Percentiles rank a stretch among this genome's conserved stretches.
These are phyloP conservation scores for Saccharomycopsis phalli DNA, from an alignment of 1,139 yeast genomes.

Conservation along the genomic window DNA sequence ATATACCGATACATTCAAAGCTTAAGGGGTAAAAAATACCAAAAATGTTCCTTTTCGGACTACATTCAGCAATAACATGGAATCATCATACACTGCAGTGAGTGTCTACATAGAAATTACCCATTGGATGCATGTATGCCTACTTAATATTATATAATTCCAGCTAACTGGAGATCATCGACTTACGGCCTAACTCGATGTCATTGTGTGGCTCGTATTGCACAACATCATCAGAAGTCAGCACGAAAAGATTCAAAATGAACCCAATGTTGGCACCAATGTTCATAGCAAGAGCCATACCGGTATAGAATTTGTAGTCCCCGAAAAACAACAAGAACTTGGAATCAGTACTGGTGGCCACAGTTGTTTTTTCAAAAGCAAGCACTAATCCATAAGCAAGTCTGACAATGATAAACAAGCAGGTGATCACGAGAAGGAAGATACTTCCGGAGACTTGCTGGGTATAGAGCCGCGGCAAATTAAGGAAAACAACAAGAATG, in stretches of 20 bases:
- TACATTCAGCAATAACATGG: too few species aligned
- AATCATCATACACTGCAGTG: too few species aligned
- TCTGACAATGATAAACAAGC: neutral
- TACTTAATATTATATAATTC: too few species aligned
- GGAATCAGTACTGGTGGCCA: neutral
- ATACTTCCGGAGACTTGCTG: neutral
- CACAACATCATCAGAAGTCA: too few species aligned
- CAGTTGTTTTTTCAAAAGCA: neutral
- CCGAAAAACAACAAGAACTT: neutral
- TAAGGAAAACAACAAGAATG: neutral
- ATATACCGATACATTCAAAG: too few species aligned
- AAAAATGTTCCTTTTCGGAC: too few species aligned
- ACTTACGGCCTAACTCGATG: too few species aligned
- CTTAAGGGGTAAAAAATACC: too few species aligned
- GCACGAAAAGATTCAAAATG: neutral
- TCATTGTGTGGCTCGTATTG: too few species aligned
- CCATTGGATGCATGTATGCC: too few species aligned
- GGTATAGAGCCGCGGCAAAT: neutral
- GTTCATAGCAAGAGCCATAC: neutral
- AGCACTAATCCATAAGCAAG: neutral
- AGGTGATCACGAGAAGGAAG: neutral
- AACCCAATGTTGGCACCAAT: neutral
- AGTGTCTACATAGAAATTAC: too few species aligned
- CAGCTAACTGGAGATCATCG: too few species aligned
- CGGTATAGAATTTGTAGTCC: neutral